A percentile compares a stretch with the other conserved stretches of the same genome.
Evolutionary conservation across 2,329 filamentous ascomycete genomes (phyloP).

Genomic region (Leptographium lundbergii): DNA sequence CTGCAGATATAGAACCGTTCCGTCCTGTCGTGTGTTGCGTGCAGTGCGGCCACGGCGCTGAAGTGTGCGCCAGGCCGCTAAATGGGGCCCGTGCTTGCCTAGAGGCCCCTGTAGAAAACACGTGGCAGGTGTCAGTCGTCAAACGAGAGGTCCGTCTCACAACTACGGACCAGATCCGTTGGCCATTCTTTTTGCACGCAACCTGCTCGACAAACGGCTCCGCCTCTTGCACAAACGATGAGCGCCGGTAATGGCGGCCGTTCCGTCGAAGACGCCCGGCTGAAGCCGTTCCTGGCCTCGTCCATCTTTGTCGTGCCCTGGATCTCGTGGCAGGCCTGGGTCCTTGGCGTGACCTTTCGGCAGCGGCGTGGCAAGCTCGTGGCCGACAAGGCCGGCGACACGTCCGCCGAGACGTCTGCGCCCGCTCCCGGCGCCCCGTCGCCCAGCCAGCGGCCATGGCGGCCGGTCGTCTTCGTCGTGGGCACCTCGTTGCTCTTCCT

Average conservation of each 20-base stretch:
- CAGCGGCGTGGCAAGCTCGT: slow-evolving; percentile 8
- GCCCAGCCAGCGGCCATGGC: neutral
- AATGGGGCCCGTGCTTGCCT: neutral
- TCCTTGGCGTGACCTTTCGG: slow-evolving; percentile 10
- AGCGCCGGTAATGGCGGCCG: neutral
- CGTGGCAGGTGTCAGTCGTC: neutral
- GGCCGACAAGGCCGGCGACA: neutral
- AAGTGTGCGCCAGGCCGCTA: neutral
- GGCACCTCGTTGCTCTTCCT: slow-evolving; percentile 15
- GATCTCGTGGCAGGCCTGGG: slow-evolving; percentile 10
- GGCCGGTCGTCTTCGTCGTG: slow-evolving; percentile 7
- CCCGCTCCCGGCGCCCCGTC: neutral
- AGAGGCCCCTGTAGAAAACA: neutral
- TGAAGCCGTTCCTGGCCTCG: slow-evolving; percentile 10
- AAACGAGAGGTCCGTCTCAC: no score
- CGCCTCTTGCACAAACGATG: neutral
- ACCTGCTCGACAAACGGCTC: no score
- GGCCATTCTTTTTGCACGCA: no score
- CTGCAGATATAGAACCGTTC: neutral
- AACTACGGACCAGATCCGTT: no score
- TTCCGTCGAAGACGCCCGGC: slow-evolving; percentile 2
- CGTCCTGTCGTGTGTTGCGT: neutral
- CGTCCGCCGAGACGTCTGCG: neutral
- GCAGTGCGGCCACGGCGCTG: neutral
- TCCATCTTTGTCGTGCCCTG: slow-evolving; percentile 12